Evolutionary conservation across 2,329 filamentous ascomycete species (phyloP).

Genomic region (Chrysosporium queenslandicum): DNA sequence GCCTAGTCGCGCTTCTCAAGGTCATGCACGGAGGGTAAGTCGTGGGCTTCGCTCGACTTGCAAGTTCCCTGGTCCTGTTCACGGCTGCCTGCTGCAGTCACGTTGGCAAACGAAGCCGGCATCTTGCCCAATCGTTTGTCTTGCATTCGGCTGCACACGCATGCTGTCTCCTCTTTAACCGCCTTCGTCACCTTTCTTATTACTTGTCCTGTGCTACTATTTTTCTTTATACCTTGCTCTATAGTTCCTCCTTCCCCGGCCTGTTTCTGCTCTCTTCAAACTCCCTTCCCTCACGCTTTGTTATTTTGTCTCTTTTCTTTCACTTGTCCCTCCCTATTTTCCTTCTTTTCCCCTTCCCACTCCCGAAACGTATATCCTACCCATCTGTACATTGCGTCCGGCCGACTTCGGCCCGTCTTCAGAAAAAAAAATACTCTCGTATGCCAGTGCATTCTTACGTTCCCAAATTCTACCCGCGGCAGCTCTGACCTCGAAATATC

Average conservation of each 20-base stretch:
- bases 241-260: not conserved
- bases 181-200: constrained; percentile 13
- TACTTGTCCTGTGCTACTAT: constrained; percentile 15
- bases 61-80: constrained; percentile 15
- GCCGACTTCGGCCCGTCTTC: not conserved
- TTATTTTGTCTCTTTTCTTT: constrained; percentile 5
- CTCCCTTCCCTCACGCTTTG: constrained; percentile 5
- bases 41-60: constrained; percentile 23
- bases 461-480: no score
- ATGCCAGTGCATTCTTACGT: constrained; percentile 1
- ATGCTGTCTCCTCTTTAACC: constrained; percentile 1
- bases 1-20: constrained; percentile 12
- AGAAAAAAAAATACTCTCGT: constrained; percentile 11
- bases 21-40: constrained; percentile 32
- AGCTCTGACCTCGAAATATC: not conserved
- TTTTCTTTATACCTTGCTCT: constrained; percentile 6
- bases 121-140: constrained; percentile 15
- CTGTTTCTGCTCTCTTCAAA: constrained; percentile 5
- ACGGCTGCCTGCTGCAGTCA: constrained; percentile 24
- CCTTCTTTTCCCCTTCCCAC: constrained; percentile 15
- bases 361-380: constrained; percentile 1
- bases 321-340: constrained; percentile 10
- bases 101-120: constrained; percentile 30
- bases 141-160: constrained; percentile 10
- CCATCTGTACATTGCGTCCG: constrained; percentile 1